A percentile compares a stretch with the other conserved stretches of the same genome.
Conservation (phyloP, 257 asterid genomes). For the Solanum okadae region DNA sequence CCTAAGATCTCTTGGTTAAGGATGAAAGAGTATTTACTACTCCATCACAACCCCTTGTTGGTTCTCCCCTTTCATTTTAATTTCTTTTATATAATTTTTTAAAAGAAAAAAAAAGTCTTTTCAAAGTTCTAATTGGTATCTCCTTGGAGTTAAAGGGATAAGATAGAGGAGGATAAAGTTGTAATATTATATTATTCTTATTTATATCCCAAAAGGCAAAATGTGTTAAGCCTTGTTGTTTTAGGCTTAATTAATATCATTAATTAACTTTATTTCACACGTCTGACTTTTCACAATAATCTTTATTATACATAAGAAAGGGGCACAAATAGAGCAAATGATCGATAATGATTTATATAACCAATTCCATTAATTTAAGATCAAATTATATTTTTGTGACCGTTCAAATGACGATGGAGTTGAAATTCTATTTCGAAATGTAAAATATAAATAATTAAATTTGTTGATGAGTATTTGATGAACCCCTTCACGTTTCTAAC, state of each 20-base stretch:
- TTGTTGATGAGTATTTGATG: background rate
- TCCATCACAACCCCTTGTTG: background rate
- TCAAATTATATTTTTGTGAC: no score
- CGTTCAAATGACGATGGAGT: no score
- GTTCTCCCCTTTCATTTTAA: background rate
- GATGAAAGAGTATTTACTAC: no score
- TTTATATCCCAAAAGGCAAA: background rate
- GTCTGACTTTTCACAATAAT: background rate
- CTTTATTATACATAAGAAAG: background rate
- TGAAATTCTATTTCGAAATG: background rate
- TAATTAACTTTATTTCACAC: background rate
- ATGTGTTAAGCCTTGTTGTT: background rate
- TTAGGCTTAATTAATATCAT: background rate
- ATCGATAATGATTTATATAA: background rate
- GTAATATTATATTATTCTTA: background rate
- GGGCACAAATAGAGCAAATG: background rate
- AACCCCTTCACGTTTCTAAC: background rate
- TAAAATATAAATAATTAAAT: no score
- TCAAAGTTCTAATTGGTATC: background rate
- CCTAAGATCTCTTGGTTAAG: fast-evolving
- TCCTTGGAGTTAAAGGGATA: background rate
- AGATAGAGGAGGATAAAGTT: background rate
- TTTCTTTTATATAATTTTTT: background rate
- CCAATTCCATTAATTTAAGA: background rate
- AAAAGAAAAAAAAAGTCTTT: background rate